A percentile compares a stretch with the other conserved stretches of the same genome.
Conservation (phyloP, 495 filamentous ascomycete species). For the Penicillium turbatum region DNA sequence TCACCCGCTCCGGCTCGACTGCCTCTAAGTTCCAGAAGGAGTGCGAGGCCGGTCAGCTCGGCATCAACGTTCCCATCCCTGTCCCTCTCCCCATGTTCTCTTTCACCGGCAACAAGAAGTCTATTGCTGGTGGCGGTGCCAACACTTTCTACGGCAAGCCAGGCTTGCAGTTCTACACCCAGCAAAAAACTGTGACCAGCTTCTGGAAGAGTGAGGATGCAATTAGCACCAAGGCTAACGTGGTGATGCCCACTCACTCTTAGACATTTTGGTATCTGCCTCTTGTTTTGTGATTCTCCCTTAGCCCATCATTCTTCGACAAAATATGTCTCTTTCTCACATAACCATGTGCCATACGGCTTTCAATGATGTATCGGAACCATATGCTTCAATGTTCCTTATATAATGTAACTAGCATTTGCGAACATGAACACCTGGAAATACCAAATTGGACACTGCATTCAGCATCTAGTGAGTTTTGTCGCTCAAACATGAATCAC, state of each 20-base stretch:
- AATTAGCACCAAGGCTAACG: conserved; percentile 69
- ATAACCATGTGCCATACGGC: conserved; percentile 3
- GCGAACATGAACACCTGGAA: not conserved
- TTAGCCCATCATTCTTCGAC: conserved; percentile 1
- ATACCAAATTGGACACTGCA: not conserved
- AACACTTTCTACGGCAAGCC: conserved; percentile 95
- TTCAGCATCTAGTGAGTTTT: not conserved
- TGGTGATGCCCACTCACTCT: conserved; percentile 89
- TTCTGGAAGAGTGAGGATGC: conserved; percentile 86
- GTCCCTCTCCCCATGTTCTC: conserved; percentile 94
- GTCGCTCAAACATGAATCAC: not conserved
- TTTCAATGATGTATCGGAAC: not conserved
- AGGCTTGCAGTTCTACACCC: conserved; percentile 90
- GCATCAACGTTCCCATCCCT: conserved; percentile 67
- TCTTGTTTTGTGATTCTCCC: not conserved
- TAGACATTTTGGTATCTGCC: conserved; percentile 11
- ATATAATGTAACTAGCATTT: not conserved
- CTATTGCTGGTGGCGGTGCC: conserved; percentile 85
- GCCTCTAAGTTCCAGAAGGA: conserved; percentile 63
- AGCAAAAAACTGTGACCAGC: conserved; percentile 95
- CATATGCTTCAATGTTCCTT: conserved; percentile 1
- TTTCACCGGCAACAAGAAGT: conserved; percentile 98
- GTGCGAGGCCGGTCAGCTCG: conserved; percentile 54
- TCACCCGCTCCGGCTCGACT: conserved; percentile 59
- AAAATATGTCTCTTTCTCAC: not conserved